Evolutionary conservation across 352 stramenopile species (phyloP), one percentile per base, ranked within the genome.

Genomic region (Globisporangium yorkense): DNA sequence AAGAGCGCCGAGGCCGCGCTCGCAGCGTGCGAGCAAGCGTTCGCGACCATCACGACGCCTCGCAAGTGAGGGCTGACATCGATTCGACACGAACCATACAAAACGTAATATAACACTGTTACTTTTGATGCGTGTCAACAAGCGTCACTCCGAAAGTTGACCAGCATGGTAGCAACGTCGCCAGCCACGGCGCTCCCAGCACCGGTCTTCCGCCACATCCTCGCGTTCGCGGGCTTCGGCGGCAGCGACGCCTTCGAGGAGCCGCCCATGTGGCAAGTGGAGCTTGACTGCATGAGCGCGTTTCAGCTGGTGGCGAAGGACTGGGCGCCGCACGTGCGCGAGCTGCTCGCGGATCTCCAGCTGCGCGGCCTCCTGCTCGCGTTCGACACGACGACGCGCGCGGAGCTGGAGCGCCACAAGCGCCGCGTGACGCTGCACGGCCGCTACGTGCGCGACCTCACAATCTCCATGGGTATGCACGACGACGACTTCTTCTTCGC

Each of bases 1-100:
- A 78, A 77, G 55, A 88, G 65, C 37, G 74, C 88, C 69, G 75
- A 72, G 5, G 76, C 80, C 2, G 80, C 80, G 9, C 65, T 77
- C 33, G 72, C 71, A 21, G 80, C 76, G 3, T 90, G 78, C 35
- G 79, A 90, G 41, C 77, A 60, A 53, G 80, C 78, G 1, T 85
- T 74, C 52, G 70, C 51, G 37, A 68, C 69, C 47, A 78, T 89
- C 47, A 76, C 71, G 8, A 87, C 80, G 3, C 80, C 78, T 0
- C 76, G 76, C 13, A 85, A 81, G 59, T 83, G 35, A 67, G n/a
- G 10, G 4, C 12, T 24, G 15, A 2, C 15, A 7, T 1, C 7
- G 18, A 2, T 24, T 21, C 16, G 5, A 18, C 12, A 3, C 21
- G 3, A 51, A n/a, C 5, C 35, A 21, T 20, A 35, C 9, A 4